Conservation (phyloP, 2,329 filamentous ascomycete genomes). For the Hypoxylon sp. region DNA sequence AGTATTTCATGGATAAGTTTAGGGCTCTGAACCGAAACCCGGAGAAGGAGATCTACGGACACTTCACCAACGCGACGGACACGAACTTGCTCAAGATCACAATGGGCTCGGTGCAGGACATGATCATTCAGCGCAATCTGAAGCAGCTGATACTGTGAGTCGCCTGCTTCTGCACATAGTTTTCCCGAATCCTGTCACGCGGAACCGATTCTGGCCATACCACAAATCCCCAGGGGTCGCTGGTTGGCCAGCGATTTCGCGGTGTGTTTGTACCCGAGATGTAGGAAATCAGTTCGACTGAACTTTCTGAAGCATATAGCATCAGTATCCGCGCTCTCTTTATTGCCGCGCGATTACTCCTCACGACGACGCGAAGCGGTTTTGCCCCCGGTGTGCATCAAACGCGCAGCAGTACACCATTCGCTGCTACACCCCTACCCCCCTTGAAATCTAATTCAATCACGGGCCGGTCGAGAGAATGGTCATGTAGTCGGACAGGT, state of each 20-base stretch:
- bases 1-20: constrained; percentile 88
- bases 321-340: constrained; percentile 45
- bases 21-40: constrained; percentile 79
- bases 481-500: constrained; percentile 23
- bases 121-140: constrained; percentile 87
- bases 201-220: constrained; percentile 47
- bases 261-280: constrained; percentile 31
- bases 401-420: constrained; percentile 26
- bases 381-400: constrained; percentile 32
- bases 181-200: constrained; percentile 40
- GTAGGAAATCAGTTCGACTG: constrained; percentile 49
- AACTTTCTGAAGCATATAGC: constrained; percentile 55
- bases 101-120: constrained; percentile 88
- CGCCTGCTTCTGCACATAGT: constrained; percentile 48
- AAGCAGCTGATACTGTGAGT: constrained; percentile 81
- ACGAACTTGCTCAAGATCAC: constrained; percentile 87
- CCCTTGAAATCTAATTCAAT: constrained; percentile 40
- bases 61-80: constrained; percentile 74
- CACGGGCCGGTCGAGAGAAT: constrained; percentile 40
- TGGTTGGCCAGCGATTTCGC: constrained; percentile 46
- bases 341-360: constrained; percentile 34
- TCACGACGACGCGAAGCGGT: constrained; percentile 44
- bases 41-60: constrained; percentile 74
- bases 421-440: constrained; percentile 12
- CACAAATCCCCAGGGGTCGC: constrained; percentile 36